phyloP scores from a whole-genome alignment of 2,329 filamentous ascomycete genomes.

The Leptodontidium sp. region DNA sequence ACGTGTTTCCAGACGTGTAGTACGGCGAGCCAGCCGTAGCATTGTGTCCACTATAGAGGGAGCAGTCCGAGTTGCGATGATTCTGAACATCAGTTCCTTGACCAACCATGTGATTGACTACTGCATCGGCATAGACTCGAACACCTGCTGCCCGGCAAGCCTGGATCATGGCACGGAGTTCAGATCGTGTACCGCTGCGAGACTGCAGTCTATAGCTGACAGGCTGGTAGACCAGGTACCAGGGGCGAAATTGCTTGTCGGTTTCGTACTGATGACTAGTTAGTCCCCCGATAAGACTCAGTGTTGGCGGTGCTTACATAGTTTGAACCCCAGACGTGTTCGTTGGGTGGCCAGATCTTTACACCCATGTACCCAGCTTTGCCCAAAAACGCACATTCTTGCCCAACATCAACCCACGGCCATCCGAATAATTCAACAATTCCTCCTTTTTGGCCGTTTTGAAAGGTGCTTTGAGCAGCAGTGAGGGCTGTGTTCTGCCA shows the following conservation, averaged over 20 bases:
- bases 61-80: conserved; percentile 42
- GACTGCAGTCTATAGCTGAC: conserved; percentile 45
- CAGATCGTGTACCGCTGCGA: conserved; percentile 41
- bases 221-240: conserved; percentile 45
- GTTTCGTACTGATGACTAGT: conserved; percentile 36
- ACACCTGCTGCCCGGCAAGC: conserved; percentile 43
- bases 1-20: conserved; percentile 45
- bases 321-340: conserved; percentile 45
- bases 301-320: conserved; percentile 25
- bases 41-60: conserved; percentile 42
- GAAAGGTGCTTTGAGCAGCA: conserved; percentile 41
- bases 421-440: conserved; percentile 47
- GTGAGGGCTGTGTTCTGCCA: conserved; percentile 42
- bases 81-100: conserved; percentile 45
- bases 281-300: no score
- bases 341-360: conserved; percentile 45
- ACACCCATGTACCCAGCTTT: conserved; percentile 47
- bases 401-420: conserved; percentile 45
- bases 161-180: conserved; percentile 37
- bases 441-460: conserved; percentile 43
- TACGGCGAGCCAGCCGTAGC: conserved; percentile 45
- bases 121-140: conserved; percentile 45
- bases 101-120: conserved; percentile 44
- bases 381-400: conserved; percentile 44
- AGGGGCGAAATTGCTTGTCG: conserved; percentile 45